A percentile compares a stretch with the other conserved stretches of the same genome.
Conservation (phyloP, 805 yeast genomes). For the Yarrowia osloensis region DNA sequence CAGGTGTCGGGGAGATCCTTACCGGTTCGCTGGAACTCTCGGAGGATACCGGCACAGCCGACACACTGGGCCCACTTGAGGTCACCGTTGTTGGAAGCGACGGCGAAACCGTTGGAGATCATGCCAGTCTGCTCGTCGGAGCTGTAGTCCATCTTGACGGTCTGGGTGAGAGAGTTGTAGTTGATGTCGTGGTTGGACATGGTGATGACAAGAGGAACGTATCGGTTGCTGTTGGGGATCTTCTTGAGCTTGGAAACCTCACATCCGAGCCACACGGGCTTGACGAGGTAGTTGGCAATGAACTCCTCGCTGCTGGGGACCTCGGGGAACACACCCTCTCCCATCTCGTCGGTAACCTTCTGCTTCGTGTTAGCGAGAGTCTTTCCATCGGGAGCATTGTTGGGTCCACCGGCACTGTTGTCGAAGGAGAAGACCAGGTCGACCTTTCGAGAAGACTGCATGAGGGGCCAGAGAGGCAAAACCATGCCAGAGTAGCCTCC, state of each 20-base stretch:
- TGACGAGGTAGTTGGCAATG: conserved; percentile 74
- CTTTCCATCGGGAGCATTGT: conserved; percentile 50
- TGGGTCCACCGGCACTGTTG: conserved; percentile 41
- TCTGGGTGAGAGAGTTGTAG: conserved; percentile 66
- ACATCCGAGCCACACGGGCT: conserved; percentile 80
- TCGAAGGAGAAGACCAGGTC: conserved; percentile 61
- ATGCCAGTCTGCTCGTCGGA: conserved; percentile 60
- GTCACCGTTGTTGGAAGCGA: conserved; percentile 69
- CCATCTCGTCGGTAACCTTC: conserved; percentile 44
- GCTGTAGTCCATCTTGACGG: conserved; percentile 65
- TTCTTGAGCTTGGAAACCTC: conserved; percentile 55
- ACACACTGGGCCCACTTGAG: conserved; percentile 72
- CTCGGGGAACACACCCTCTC: conserved; percentile 44
- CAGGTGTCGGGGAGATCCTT: conserved; percentile 68
- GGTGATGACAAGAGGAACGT: conserved; percentile 78
- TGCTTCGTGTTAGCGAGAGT: conserved; percentile 42
- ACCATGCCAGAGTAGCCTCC: conserved; percentile 80
- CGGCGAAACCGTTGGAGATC: conserved; percentile 76
- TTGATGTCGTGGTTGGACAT: conserved; percentile 71
- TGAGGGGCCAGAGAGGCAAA: conserved; percentile 63
- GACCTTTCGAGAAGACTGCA: conserved; percentile 56
- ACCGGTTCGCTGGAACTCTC: conserved; percentile 73
- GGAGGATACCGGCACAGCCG: conserved; percentile 81
- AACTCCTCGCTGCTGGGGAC: conserved; percentile 53
- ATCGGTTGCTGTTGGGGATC: conserved; percentile 56